Conservation (phyloP, 1,139 yeast species). For the Saccharomyces hybrid region DNA sequence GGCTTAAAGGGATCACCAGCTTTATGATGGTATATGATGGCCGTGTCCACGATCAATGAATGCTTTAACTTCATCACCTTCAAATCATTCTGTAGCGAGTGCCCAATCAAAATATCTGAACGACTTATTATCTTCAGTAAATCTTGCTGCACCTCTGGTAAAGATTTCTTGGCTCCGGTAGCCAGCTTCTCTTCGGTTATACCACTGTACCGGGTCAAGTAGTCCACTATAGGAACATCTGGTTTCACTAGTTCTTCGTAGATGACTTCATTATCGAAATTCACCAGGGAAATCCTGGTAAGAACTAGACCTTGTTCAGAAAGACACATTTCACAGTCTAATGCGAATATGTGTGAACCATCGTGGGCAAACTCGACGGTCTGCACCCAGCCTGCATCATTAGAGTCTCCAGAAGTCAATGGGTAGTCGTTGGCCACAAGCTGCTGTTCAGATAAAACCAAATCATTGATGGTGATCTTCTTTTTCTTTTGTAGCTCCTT, state of each 20-base stretch:
- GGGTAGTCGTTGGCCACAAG: conserved; percentile 51
- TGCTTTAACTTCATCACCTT: conserved; percentile 54
- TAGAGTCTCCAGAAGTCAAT: conserved; percentile 37
- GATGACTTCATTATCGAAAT: conserved; percentile 51
- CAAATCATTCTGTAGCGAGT: conserved; percentile 64
- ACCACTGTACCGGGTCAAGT: conserved; percentile 78
- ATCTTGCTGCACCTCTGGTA: conserved; percentile 57
- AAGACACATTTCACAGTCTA: conserved; percentile 92
- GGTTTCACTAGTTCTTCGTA: conserved; percentile 77
- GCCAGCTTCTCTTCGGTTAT: conserved; percentile 62
- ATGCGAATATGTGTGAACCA: conserved; percentile 59
- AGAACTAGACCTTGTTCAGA: conserved; percentile 56
- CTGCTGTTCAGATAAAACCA: conserved; percentile 43
- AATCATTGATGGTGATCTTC: conserved; percentile 46
- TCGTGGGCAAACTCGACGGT: conserved; percentile 47
- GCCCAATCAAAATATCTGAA: conserved; percentile 59
- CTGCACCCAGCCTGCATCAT: conserved; percentile 45
- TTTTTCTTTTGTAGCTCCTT: conserved; percentile 32
- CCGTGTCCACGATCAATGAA: conserved; percentile 60
- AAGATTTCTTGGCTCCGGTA: conserved; percentile 51
- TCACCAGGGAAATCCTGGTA: conserved; percentile 69
- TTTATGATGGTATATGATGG: conserved; percentile 60
- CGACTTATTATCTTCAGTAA: conserved; percentile 41
- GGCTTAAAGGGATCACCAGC: conserved; percentile 78
- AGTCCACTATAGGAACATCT: conserved; percentile 61